A percentile compares a stretch with the other conserved stretches of the same genome.
phyloP scores from a whole-genome alignment of 2,329 filamentous ascomycete species.

The Trichoderma koningii region DNA sequence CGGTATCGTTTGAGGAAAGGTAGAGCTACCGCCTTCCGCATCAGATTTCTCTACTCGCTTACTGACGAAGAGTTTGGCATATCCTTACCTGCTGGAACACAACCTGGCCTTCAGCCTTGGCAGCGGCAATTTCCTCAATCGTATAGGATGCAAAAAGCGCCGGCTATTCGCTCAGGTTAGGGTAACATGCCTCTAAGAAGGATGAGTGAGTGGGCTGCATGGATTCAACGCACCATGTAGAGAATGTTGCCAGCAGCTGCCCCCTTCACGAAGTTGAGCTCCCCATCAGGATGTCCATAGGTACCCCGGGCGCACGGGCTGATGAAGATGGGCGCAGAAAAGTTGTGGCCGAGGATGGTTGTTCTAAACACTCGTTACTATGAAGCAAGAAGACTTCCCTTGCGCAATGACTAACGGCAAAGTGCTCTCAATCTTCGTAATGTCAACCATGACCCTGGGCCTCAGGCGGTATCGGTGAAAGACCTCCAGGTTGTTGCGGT shows the following conservation, averaged over 20 bases:
- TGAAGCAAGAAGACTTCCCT: background rate
- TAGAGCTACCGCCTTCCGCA: slow-evolving; percentile 30
- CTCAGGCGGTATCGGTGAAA: slow-evolving; percentile 52
- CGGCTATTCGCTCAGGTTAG: slow-evolving; percentile 28
- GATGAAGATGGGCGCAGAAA: slow-evolving; percentile 59
- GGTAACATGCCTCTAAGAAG: too few species aligned
- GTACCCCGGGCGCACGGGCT: slow-evolving; percentile 50
- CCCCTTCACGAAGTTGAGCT: slow-evolving; percentile 53
- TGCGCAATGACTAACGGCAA: slow-evolving; percentile 35
- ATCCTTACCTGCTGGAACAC: slow-evolving; percentile 42
- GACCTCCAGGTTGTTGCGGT: slow-evolving; percentile 59
- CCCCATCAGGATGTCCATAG: slow-evolving; percentile 49
- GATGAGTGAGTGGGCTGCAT: too few species aligned
- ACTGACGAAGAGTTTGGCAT: background rate
- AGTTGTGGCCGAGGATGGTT: slow-evolving; percentile 55
- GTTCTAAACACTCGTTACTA: slow-evolving; percentile 37
- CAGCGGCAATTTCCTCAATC: slow-evolving; percentile 44
- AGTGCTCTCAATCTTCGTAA: slow-evolving; percentile 47
- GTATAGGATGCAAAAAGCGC: slow-evolving; percentile 39
- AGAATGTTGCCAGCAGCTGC: slow-evolving; percentile 52
- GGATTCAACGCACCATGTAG: slow-evolving; percentile 45
- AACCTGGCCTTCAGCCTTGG: slow-evolving; percentile 42
- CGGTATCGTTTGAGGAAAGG: slow-evolving; percentile 39
- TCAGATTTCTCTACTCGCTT: background rate
- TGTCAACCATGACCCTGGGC: slow-evolving; percentile 53